These are phyloP conservation scores for Nepenthes alata DNA, from an alignment of 179 eudicot species.

Conservation along the genomic window DNA sequence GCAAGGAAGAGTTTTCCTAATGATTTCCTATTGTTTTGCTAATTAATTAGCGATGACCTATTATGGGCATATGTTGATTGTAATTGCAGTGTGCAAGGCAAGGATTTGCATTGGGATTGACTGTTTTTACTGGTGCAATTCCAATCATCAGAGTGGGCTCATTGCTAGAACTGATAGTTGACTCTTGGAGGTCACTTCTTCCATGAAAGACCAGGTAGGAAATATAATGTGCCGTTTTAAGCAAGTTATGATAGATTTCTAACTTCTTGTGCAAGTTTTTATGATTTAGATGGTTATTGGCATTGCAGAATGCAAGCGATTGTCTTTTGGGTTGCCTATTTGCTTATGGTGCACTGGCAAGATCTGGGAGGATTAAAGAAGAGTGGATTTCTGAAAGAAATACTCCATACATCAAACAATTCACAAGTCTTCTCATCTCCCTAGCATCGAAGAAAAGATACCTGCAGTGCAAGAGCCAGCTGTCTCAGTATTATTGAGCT, in stretches of 20 bases:
- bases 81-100: conserved; percentile 81
- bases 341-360: conserved; percentile 79
- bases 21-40: not conserved
- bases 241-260: conserved; percentile 1
- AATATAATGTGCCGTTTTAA: not conserved
- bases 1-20: not conserved
- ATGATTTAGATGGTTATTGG: conserved; percentile 4
- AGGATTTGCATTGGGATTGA: conserved; percentile 88
- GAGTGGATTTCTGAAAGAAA: conserved; percentile 38
- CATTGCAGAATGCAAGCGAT: conserved; percentile 64
- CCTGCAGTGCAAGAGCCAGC: conserved; percentile 69
- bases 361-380: conserved; percentile 63
- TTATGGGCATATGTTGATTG: not conserved
- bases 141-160: conserved; percentile 55
- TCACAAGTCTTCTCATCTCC: conserved; percentile 36
- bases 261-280: not conserved
- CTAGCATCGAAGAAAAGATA: conserved; percentile 74
- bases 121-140: conserved; percentile 50
- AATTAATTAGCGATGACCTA: not conserved
- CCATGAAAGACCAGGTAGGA: conserved; percentile 90
- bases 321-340: conserved; percentile 76
- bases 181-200: conserved; percentile 61
- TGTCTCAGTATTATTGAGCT: conserved; percentile 47
- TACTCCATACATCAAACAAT: conserved; percentile 47
- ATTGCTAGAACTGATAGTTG: conserved; percentile 54